phyloP scores from a whole-genome alignment of 1,139 yeast species.

The Suhomyces yuchorum region DNA sequence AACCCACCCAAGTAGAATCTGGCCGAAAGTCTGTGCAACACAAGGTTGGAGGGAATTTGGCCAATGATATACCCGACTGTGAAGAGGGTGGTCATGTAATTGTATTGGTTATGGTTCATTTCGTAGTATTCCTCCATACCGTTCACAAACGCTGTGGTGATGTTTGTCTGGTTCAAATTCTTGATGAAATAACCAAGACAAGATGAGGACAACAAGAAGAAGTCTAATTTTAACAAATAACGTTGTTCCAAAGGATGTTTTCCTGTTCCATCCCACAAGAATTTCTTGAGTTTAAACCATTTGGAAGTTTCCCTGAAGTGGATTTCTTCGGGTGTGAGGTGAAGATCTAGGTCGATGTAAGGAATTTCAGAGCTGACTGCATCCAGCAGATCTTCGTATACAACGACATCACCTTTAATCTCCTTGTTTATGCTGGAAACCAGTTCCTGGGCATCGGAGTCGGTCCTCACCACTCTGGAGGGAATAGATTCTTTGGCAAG shows the following conservation, averaged over 20 bases:
- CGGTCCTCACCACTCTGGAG: background rate
- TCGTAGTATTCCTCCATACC: conserved; percentile 60
- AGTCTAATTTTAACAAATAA: conserved; percentile 24
- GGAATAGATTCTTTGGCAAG: conserved; percentile 10
- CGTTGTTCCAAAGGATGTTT: conserved; percentile 38
- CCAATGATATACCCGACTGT: conserved; percentile 63
- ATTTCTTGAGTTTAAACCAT: conserved; percentile 31
- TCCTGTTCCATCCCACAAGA: conserved; percentile 53
- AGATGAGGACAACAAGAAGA: conserved; percentile 24
- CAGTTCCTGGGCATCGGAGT: conserved; percentile 3
- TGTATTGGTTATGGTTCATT: conserved; percentile 56
- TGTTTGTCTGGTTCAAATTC: conserved; percentile 47
- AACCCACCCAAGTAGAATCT: conserved; percentile 55
- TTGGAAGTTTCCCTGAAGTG: conserved; percentile 25
- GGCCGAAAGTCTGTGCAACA: conserved; percentile 55
- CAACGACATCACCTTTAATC: conserved; percentile 1
- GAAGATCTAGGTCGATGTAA: conserved; percentile 33
- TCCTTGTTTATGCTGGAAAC: conserved; percentile 5
- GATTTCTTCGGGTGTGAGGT: conserved; percentile 35
- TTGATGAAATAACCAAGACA: conserved; percentile 29
- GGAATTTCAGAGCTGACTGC: conserved; percentile 12
- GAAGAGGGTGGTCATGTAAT: conserved; percentile 54
- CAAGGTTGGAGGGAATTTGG: conserved; percentile 58
- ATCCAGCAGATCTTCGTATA: conserved; percentile 6
- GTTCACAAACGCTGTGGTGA: conserved; percentile 58